Percentiles rank a stretch among this genome's conserved stretches.
phyloP scores from a whole-genome alignment of 371 early-diverging fungal species.

The Chytridium lagenaria region DNA sequence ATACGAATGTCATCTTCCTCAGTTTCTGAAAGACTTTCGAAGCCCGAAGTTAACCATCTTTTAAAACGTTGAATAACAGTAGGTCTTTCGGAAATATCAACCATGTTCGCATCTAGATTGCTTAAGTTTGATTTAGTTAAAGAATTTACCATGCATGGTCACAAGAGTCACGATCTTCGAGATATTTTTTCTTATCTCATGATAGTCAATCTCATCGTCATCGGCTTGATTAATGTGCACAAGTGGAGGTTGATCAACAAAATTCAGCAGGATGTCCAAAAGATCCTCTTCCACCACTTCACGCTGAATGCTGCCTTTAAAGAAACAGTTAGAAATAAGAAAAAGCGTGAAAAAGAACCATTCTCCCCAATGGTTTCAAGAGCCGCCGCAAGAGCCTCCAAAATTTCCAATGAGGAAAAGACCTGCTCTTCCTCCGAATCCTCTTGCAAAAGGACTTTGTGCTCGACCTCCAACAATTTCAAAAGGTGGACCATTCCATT shows the following conservation, averaged over 20 bases:
- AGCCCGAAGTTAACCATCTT: conserved; percentile 49
- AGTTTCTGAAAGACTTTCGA: conserved; percentile 23
- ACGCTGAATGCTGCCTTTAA: conserved; percentile 46
- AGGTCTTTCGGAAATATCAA: conserved; percentile 40
- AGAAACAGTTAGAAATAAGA: conserved; percentile 9
- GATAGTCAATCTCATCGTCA: conserved; percentile 37
- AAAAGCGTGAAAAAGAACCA: conserved; percentile 34
- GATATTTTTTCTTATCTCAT: conserved; percentile 46
- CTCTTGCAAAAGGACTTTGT: conserved; percentile 28
- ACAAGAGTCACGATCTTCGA: conserved; percentile 51
- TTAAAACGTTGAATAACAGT: conserved; percentile 49
- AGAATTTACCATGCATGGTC: conserved; percentile 56
- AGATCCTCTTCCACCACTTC: conserved; percentile 41
- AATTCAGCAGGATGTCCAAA: conserved; percentile 48
- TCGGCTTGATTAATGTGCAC: conserved; percentile 11
- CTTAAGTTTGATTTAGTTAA: too few species aligned
- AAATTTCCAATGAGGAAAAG: conserved; percentile 42
- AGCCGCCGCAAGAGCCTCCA: conserved; percentile 48
- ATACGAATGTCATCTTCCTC: conserved; percentile 60
- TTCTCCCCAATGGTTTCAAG: conserved; percentile 56
- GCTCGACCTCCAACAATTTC: conserved; percentile 36
- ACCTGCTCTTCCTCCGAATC: conserved; percentile 28
- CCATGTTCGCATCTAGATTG: conserved; percentile 59
- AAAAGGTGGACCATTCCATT: conserved; percentile 36
- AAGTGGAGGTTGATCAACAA: conserved; percentile 51